These are phyloP conservation scores for Sporisorium iseilematis-ciliati DNA, from an alignment of 1,284 basidiomycete genomes.

Conservation along the genomic window DNA sequence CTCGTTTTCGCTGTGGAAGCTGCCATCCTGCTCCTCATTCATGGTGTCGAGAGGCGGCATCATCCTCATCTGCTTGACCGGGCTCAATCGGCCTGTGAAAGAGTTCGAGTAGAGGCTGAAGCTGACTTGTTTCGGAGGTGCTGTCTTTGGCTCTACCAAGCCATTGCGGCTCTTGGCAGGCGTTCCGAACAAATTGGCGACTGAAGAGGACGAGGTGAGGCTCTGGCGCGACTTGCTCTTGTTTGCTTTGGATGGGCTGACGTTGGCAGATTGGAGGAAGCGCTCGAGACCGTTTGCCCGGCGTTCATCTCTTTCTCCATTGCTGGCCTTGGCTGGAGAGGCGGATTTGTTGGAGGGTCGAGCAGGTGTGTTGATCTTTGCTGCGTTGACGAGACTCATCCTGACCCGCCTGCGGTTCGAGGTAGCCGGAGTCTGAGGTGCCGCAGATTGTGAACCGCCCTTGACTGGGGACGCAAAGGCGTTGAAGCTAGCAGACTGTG, in stretches of 20 bases:
- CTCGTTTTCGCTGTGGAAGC: slow-evolving; percentile 29
- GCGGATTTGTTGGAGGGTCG: slow-evolving; percentile 14
- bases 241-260: slow-evolving; percentile 25
- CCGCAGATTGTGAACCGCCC: not conserved
- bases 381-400: slow-evolving; percentile 53
- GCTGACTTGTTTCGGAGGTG: slow-evolving; percentile 49
- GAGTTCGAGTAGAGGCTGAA: slow-evolving; percentile 41
- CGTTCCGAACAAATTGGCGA: slow-evolving; percentile 29
- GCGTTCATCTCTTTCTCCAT: slow-evolving; percentile 31
- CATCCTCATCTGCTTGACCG: slow-evolving; percentile 52
- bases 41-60: slow-evolving; percentile 47
- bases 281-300: slow-evolving; percentile 32
- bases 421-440: slow-evolving; percentile 18
- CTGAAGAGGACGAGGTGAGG: slow-evolving; percentile 24
- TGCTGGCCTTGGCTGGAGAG: slow-evolving; percentile 16
- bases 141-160: slow-evolving; percentile 32
- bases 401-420: slow-evolving; percentile 26
- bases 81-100: slow-evolving; percentile 34
- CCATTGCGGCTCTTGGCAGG: slow-evolving; percentile 29
- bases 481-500: not conserved
- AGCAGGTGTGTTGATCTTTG: slow-evolving; percentile 46
- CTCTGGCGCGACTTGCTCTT: slow-evolving; percentile 33
- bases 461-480: slow-evolving; percentile 32
- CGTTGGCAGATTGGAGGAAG: slow-evolving; percentile 45
- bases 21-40: slow-evolving; percentile 45